These are phyloP conservation scores for Botryosphaeria dothidea DNA, from an alignment of 2,329 filamentous ascomycete genomes.

Conservation along the genomic window DNA sequence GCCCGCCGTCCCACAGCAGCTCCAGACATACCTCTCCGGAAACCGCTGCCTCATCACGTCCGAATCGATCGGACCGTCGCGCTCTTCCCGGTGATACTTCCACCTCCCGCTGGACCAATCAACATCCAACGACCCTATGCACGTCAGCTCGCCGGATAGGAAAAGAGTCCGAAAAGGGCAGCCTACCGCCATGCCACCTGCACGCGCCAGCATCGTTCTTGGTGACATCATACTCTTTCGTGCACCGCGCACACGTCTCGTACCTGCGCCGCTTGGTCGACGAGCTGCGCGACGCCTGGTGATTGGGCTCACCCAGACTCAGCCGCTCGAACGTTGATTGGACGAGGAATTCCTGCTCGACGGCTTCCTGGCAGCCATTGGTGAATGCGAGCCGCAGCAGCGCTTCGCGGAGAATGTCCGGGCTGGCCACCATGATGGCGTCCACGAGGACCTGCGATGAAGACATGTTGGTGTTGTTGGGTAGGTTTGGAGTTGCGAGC, in stretches of 20 bases:
- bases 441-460: not conserved
- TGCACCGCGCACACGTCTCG: not conserved
- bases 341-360: not conserved
- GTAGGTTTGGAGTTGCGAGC: too few species aligned
- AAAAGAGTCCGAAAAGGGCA: not conserved
- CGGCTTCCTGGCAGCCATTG: not conserved
- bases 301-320: not conserved
- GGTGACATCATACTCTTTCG: not conserved
- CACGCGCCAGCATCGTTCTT: not conserved
- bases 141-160: not conserved
- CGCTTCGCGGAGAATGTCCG: not conserved
- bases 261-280: not conserved
- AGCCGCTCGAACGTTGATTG: not conserved
- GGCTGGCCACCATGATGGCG: not conserved
- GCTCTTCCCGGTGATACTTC: not conserved
- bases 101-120: not conserved
- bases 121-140: not conserved
- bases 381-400: not conserved
- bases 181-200: not conserved
- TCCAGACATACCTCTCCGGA: conserved; percentile 4
- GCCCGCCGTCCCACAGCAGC: not conserved
- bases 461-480: not conserved
- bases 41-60: not conserved
- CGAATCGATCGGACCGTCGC: not conserved
- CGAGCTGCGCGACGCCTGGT: not conserved